Evolutionary conservation across 495 filamentous ascomycete species (phyloP).

Genomic region (Physcia stellaris): DNA sequence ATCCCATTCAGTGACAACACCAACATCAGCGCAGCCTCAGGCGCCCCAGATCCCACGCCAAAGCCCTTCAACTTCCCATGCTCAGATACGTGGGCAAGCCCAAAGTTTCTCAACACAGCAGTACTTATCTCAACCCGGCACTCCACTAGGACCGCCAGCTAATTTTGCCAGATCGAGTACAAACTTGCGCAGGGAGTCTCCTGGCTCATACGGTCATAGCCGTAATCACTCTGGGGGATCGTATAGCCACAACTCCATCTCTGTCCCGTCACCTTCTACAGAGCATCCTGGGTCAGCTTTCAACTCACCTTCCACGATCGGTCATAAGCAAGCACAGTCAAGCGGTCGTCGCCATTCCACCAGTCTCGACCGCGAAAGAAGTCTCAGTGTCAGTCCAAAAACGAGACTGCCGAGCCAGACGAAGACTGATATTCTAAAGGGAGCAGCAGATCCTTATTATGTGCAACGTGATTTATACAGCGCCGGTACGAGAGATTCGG

Average conservation of each 20-base stretch:
- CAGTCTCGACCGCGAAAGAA: conserved; percentile 23
- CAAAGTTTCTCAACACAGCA: conserved; percentile 25
- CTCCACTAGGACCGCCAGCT: conserved; percentile 34
- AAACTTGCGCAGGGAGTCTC: conserved; percentile 8
- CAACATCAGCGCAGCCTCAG: conserved; percentile 22
- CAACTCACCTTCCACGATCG: conserved; percentile 3
- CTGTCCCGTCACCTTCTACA: conserved; percentile 3
- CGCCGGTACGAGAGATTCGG: too few species aligned
- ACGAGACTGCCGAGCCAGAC: conserved; percentile 18
- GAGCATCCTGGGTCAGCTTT: not conserved
- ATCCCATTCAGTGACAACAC: conserved; percentile 32
- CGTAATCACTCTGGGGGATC: conserved; percentile 27
- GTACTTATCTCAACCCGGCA: conserved; percentile 31
- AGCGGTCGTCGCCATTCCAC: not conserved
- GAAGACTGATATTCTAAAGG: too few species aligned
- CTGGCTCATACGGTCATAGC: conserved; percentile 18
- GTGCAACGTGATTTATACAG: too few species aligned
- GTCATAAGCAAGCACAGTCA: not conserved
- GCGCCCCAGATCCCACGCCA: conserved; percentile 23
- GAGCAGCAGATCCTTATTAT: too few species aligned
- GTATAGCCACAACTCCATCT: conserved; percentile 10
- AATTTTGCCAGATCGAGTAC: conserved; percentile 15
- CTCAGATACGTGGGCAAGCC: conserved; percentile 26
- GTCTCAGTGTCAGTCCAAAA: conserved; percentile 32
- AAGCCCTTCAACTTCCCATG: conserved; percentile 25